Evolutionary conservation across 768 basidiomycete genomes (phyloP), one percentile per base, ranked within the genome.

Genomic region (Dentipellis sp.): DNA sequence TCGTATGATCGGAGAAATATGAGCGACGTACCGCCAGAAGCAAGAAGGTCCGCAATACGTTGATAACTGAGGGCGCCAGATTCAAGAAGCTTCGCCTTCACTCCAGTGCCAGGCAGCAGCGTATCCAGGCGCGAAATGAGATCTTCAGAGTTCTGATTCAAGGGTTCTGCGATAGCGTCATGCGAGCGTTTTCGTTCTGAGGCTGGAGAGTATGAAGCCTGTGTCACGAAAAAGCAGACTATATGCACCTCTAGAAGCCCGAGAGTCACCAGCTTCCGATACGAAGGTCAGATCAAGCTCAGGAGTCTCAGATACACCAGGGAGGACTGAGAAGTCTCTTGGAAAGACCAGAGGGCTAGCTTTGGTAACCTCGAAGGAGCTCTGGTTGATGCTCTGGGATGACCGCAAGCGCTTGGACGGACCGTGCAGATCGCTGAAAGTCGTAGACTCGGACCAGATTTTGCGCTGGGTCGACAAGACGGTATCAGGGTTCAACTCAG

Each of bases 381-480:
- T 59, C 36, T 76, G 72, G 58, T 77, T 72, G 36, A 71, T 65
- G 21, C 71, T 73, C 14, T 67, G 65, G 50, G 66, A 50, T n/a
- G 81, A 82, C 56, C 70, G 72, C 34, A 71, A 72, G 56, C 75
- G 72, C 59, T 75, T 75, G 14, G 73, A 59, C 14, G 76, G 69
- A 3, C 75, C 76, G 9, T 61, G 61, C 17, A 80, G 66, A 58
- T 78, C 76, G 55, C 70, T 75, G 64, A 75, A 78, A 1, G 55
- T 59, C 11, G 50, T 22, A 4, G 60, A 59, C 34, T 29, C 29
- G 29, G 29, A 29, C 29, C 29, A 29, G 6, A 6, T 3, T 29
- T 3, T 29, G 6, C 29, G 29, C 45, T 53, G 54, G 67, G 71
- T 71, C 1, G 54, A 52, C 21, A 56, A 19, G 16, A 50, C 34